These are phyloP conservation scores for Dichomitus squalens DNA, from an alignment of 1,284 basidiomycete species.

Conservation along the genomic window DNA sequence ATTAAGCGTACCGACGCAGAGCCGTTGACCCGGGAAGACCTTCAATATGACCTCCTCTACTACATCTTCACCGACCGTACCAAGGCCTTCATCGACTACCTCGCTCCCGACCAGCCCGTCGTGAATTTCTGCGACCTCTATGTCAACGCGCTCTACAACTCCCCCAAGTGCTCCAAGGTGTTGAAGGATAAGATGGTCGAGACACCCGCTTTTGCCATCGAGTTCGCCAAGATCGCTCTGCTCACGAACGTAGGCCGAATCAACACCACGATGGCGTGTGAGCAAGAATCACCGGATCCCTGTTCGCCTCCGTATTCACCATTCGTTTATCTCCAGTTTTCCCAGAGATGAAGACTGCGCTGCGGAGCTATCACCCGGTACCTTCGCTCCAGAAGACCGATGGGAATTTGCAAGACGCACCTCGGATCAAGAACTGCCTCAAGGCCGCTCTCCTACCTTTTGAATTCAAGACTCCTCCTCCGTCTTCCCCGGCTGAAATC, in stretches of 20 bases:
- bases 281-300: conserved; percentile 32
- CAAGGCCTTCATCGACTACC: conserved; percentile 50
- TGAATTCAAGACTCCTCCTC: conserved; percentile 68
- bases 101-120: conserved; percentile 33
- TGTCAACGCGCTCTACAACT: conserved; percentile 69
- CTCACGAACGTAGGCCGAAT: conserved; percentile 82
- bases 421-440: conserved; percentile 75
- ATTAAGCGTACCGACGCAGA: conserved; percentile 66
- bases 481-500: conserved; percentile 73
- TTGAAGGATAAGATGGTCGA: conserved; percentile 73
- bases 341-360: conserved; percentile 80
- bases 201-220: conserved; percentile 65
- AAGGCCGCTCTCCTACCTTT: conserved; percentile 77
- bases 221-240: conserved; percentile 77
- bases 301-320: conserved; percentile 4
- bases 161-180: conserved; percentile 65
- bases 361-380: conserved; percentile 83
- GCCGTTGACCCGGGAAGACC: conserved; percentile 63
- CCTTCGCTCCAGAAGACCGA: conserved; percentile 78
- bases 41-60: conserved; percentile 77
- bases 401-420: conserved; percentile 81
- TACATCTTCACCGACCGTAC: conserved; percentile 69
- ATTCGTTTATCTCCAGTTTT: conserved; percentile 50
- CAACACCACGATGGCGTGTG: conserved; percentile 86
- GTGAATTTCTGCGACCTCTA: conserved; percentile 78